Evolutionary conservation across 2,329 filamentous ascomycete genomes (phyloP).

Genomic region (Tolypocladium tropicale): DNA sequence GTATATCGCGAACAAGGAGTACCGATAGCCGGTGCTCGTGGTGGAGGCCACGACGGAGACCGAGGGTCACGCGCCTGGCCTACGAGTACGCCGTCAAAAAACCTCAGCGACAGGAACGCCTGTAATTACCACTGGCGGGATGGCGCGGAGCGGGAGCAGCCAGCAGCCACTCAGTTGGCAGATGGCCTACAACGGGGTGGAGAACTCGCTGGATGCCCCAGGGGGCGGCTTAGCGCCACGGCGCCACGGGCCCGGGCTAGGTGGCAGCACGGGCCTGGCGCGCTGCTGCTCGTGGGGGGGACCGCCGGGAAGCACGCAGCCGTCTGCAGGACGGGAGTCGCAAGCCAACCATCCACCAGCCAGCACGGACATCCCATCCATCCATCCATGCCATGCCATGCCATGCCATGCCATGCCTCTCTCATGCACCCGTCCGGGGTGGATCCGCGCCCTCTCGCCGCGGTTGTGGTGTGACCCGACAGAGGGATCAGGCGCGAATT

Average conservation of each 20-base stretch:
- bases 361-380: too few species aligned
- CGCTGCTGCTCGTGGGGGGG: not conserved
- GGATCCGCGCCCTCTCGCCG: not conserved
- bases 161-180: too few species aligned
- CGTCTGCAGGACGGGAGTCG: not conserved
- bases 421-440: not conserved
- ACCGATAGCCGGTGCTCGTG: too few species aligned
- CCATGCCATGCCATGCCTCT: too few species aligned
- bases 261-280: not conserved
- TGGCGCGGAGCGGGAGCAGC: not conserved
- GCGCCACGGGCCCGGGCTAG: too few species aligned
- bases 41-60: too few species aligned
- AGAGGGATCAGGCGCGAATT: not conserved
- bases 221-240: not conserved
- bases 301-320: not conserved
- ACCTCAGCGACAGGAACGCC: too few species aligned
- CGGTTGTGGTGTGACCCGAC: not conserved
- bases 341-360: too few species aligned
- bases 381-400: too few species aligned
- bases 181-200: too few species aligned
- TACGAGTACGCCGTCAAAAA: not conserved
- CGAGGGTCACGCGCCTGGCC: too few species aligned
- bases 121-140: not conserved
- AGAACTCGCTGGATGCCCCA: not conserved
- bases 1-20: too few species aligned